Evolutionary conservation across 441 rosid species (phyloP).

Genomic region (Erodium chrysanthum): DNA sequence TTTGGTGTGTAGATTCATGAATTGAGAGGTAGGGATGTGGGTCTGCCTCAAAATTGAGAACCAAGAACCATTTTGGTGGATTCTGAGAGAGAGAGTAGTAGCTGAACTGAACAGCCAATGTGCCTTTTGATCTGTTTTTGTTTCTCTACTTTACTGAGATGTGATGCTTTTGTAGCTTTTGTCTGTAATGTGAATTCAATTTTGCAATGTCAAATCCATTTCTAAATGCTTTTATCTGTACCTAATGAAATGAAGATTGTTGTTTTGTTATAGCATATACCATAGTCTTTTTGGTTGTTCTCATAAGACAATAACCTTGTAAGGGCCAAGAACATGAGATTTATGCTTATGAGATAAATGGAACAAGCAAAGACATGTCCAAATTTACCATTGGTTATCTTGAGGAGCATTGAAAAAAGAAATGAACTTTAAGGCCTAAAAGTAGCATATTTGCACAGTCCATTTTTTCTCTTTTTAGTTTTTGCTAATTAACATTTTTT

Average conservation of each 20-base stretch:
- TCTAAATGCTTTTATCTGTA: not conserved
- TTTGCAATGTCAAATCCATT: not conserved
- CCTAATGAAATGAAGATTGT: not conserved
- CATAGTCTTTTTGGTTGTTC: too few species aligned
- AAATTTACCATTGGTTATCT: too few species aligned
- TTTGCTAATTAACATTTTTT: too few species aligned
- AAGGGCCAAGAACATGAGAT: too few species aligned
- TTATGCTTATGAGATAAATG: too few species aligned
- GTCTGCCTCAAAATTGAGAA: conserved; percentile 25
- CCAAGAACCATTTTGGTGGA: not conserved
- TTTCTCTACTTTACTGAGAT: not conserved
- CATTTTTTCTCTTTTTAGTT: too few species aligned
- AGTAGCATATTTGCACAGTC: too few species aligned
- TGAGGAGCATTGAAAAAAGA: too few species aligned
- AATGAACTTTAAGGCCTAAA: too few species aligned
- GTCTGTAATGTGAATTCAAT: not conserved
- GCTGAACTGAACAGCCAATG: not conserved
- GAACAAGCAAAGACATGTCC: too few species aligned
- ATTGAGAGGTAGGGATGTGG: conserved; percentile 26
- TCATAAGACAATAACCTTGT: too few species aligned
- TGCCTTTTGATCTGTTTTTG: not conserved
- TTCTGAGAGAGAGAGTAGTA: too few species aligned
- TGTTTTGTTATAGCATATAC: not conserved
- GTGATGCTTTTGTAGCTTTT: not conserved
- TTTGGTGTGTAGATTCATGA: conserved; percentile 32